Base-by-base conservation (phyloP, 2,329 filamentous ascomycete genomes). In the Cladophialophora psammophila region DNA sequence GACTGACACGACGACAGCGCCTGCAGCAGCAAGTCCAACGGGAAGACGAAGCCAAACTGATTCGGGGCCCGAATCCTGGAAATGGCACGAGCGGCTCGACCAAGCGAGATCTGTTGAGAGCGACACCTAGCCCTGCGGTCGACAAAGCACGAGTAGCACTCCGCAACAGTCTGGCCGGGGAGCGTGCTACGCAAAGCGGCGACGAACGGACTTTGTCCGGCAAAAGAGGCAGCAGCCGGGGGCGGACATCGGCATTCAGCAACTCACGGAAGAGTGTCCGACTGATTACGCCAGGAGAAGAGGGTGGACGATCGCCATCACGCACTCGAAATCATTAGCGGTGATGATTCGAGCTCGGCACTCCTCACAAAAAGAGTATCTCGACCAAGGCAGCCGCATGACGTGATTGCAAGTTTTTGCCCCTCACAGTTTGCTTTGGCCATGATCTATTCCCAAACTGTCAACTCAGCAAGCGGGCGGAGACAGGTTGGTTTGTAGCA, bases 141-240 rank as follows among this genome's bases (percentile, higher is more conserved):
- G 80, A 82, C 65, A 80, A 80, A 66, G 80, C 80, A 26, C 75
- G 81, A 35, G 80, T 79, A 7, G 80, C 81, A 75, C 72, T 83
- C 8, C 76, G 78, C 18, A 74, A 75, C 64, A 73, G 74, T 32
- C 72, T 74, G 20, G 72, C 74, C 40, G 75, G 73, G 34, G 73
- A 73, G 35, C 71, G 69, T 4, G 65, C 70, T 6, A 70, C 70
- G 10, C 69, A 70, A 35, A 72, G 69, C 52, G 63, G 65, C 15
- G 71, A 71, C 64, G 65, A 69, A 56, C 64, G 69, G 40, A 66
- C 54, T 60, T 61, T 64, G 31, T 58, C 65, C 57, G 63, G 73
- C 40, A 72, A 67, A 9, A 70, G 72, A 15, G 73, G 69, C 55
- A 65, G 66, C 48, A 66, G 64, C n/a, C 70, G 69, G 60, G 65